A percentile compares a stretch with the other conserved stretches of the same genome.
phyloP scores from a whole-genome alignment of 139 green algal genomes.

The Chlorella sp. region DNA sequence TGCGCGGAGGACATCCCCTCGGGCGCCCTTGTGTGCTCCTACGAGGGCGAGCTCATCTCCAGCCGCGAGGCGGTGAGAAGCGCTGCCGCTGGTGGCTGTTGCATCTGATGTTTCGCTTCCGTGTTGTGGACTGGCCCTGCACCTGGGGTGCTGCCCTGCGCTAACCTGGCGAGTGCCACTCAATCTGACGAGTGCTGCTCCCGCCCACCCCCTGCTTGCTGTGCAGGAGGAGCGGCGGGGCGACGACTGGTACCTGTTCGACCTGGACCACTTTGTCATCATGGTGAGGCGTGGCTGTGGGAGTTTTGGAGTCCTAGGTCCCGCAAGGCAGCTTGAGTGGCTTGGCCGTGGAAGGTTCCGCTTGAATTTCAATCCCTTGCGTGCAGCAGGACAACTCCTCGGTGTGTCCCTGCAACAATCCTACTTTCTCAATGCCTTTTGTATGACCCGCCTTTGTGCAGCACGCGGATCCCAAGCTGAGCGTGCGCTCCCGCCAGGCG shows the following conservation, averaged over 20 bases:
- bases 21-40: conserved; percentile 64
- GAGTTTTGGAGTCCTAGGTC: not conserved
- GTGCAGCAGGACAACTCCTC: not conserved
- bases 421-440: not conserved
- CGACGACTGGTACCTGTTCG: conserved; percentile 59
- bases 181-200: too few species aligned
- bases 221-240: conserved; percentile 23
- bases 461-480: not conserved
- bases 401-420: too few species aligned
- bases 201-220: not conserved
- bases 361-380: not conserved
- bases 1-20: conserved; percentile 48
- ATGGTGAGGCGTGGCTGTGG: not conserved
- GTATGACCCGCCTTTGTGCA: too few species aligned
- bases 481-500: not conserved
- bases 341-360: not conserved
- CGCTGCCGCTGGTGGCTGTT: not conserved
- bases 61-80: conserved; percentile 50
- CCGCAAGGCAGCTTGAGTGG: not conserved
- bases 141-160: too few species aligned
- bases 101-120: not conserved
- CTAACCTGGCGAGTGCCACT: too few species aligned
- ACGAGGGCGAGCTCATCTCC: conserved; percentile 61
- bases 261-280: conserved; percentile 59
- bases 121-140: not conserved